These are phyloP conservation scores for Parathielavia appendiculata DNA, from an alignment of 495 filamentous ascomycete genomes.

Conservation along the genomic window DNA sequence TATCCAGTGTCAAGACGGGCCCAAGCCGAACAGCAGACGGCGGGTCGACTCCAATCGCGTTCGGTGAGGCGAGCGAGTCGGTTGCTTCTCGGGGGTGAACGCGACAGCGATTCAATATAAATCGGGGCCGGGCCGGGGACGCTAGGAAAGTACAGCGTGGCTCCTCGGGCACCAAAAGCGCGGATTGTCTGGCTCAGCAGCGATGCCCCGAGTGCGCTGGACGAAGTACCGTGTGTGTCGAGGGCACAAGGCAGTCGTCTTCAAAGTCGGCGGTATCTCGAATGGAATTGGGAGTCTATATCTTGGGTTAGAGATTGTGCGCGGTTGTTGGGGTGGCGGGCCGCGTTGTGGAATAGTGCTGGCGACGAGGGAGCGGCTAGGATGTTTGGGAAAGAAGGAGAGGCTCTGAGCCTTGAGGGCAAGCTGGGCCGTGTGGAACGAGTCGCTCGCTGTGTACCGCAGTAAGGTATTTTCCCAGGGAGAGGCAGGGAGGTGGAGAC, in stretches of 20 bases:
- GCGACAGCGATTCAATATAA: background rate
- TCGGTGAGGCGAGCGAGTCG: background rate
- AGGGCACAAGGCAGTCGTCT: no score
- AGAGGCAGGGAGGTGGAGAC: constrained; percentile 12
- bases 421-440: constrained; percentile 7
- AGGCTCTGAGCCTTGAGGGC: background rate
- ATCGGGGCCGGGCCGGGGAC: background rate
- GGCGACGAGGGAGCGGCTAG: background rate
- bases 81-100: background rate
- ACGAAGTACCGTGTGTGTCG: no score
- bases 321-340: no score
- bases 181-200: no score
- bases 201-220: no score
- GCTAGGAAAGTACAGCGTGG: background rate
- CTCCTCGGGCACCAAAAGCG: background rate
- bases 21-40: constrained; percentile 16
- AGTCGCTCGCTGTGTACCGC: constrained; percentile 5
- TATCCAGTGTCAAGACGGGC: constrained; percentile 11
- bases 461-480: constrained; percentile 4
- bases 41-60: constrained; percentile 25
- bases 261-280: background rate
- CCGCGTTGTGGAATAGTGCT: background rate
- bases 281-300: background rate
- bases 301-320: no score
- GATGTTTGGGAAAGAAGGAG: background rate